Conservation (phyloP, 306 rosid species). For the Cucumis hystrix region DNA sequence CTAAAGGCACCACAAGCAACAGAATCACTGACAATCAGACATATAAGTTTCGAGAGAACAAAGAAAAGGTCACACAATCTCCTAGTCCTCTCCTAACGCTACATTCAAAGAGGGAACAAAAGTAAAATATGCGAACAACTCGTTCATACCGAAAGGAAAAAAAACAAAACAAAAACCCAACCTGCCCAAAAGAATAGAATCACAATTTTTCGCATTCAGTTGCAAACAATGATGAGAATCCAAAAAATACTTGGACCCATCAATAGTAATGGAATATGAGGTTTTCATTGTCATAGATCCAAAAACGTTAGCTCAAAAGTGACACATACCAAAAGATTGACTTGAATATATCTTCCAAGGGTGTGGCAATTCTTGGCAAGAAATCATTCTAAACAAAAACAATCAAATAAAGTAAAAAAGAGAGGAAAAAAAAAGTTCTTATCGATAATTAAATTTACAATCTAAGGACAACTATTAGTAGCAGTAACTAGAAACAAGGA, state of each 20-base stretch:
- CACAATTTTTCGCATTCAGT: slow-evolving; percentile 22
- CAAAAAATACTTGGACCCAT: slow-evolving; percentile 11
- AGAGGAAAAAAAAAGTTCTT: no score
- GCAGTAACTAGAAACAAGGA: no score
- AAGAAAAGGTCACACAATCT: neutral
- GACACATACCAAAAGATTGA: no score
- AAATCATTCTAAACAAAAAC: no score
- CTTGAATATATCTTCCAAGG: no score
- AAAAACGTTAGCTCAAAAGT: no score
- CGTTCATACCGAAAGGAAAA: slow-evolving; percentile 2
- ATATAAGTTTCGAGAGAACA: neutral
- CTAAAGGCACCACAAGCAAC: neutral
- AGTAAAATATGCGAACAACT: neutral
- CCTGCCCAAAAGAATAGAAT: neutral
- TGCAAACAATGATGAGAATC: slow-evolving; percentile 1
- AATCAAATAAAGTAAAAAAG: no score
- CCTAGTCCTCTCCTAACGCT: neutral
- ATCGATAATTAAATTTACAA: no score
- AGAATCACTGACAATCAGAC: neutral
- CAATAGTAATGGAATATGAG: slow-evolving; percentile 25
- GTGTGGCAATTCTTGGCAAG: no score
- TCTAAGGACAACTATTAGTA: no score
- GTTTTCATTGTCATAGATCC: no score
- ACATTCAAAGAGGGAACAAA: neutral
- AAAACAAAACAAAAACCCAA: neutral